Percentiles rank a stretch among this genome's conserved stretches.
These are phyloP conservation scores for Myriosclerotinia duriaeana DNA, from an alignment of 2,329 filamentous ascomycete genomes.

Conservation along the genomic window DNA sequence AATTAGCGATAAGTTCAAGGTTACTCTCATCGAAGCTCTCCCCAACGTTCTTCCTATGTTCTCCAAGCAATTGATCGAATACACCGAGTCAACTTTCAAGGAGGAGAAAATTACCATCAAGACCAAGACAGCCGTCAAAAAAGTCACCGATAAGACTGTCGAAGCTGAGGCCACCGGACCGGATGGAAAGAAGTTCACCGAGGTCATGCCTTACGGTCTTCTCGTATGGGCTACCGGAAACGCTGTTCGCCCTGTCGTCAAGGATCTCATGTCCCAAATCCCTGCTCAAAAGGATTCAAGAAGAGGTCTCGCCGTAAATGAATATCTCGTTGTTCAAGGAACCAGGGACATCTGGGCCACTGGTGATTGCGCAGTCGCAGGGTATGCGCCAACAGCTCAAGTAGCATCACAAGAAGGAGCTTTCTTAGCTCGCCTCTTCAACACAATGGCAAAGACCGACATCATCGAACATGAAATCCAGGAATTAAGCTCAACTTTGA, in stretches of 20 bases:
- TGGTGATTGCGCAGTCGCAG: constrained; percentile 94
- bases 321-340: constrained; percentile 97
- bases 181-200: constrained; percentile 78
- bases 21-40: constrained; percentile 94
- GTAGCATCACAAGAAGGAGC: constrained; percentile 93
- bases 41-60: constrained; percentile 97
- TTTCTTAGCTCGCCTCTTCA: constrained; percentile 94
- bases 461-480: constrained; percentile 73
- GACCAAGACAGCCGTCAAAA: constrained; percentile 99
- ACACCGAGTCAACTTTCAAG: constrained; percentile 98
- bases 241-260: constrained; percentile 82
- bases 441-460: constrained; percentile 97
- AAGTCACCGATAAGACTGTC: constrained; percentile 87
- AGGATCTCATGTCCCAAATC: constrained; percentile 88
- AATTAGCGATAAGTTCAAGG: constrained; percentile 91
- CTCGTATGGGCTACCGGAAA: constrained; percentile 99
- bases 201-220: constrained; percentile 88
- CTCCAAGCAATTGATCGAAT: constrained; percentile 98
- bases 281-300: constrained; percentile 93
- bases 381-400: constrained; percentile 96
- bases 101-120: constrained; percentile 97
- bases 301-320: constrained; percentile 93
- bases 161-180: constrained; percentile 82
- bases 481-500: constrained; percentile 62
- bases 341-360: constrained; percentile 97